Evolutionary conservation across 1,284 basidiomycete genomes (phyloP).

Genomic region (Tremellales sp.): DNA sequence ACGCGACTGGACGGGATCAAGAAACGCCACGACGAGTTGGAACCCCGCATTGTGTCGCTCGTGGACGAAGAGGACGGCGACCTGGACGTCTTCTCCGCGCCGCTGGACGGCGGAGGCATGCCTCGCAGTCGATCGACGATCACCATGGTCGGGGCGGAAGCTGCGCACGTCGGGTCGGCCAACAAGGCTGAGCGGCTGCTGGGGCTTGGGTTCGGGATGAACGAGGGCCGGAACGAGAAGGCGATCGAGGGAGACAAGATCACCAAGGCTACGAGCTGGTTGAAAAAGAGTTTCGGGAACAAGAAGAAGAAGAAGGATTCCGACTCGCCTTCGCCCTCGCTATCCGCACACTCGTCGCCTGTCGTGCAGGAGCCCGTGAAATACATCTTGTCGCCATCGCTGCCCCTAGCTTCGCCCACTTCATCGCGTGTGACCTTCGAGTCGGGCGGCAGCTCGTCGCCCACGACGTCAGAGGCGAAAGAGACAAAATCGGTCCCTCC

Average conservation of each 20-base stretch:
- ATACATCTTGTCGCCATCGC: slow-evolving; percentile 1
- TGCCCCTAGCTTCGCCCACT: slow-evolving; percentile 4
- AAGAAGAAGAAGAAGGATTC: slow-evolving; percentile 31
- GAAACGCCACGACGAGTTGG: slow-evolving; percentile 50
- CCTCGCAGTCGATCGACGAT: slow-evolving; percentile 46
- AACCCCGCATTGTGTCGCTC: slow-evolving; percentile 30
- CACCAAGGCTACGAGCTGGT: slow-evolving; percentile 44
- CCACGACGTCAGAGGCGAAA: too few species aligned
- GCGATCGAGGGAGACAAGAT: slow-evolving; percentile 17
- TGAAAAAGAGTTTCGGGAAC: slow-evolving; percentile 42
- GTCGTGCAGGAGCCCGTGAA: neutral
- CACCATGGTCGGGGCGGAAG: slow-evolving; percentile 45
- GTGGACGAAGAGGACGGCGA: slow-evolving; percentile 12
- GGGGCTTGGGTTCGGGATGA: slow-evolving; percentile 30
- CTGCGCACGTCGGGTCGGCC: slow-evolving; percentile 21
- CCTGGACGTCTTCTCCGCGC: slow-evolving; percentile 7
- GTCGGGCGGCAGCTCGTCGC: neutral
- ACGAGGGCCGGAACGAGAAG: slow-evolving; percentile 11
- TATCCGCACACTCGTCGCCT: neutral
- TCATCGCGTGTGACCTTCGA: slow-evolving; percentile 4
- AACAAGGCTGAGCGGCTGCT: slow-evolving; percentile 41
- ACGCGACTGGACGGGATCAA: slow-evolving; percentile 51
- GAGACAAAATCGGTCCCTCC: slow-evolving; percentile 37
- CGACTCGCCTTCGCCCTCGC: neutral
- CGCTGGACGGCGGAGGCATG: slow-evolving; percentile 22